phyloP scores from a whole-genome alignment of 208 protist species.

The Acanthamoeba culbertsoni region DNA sequence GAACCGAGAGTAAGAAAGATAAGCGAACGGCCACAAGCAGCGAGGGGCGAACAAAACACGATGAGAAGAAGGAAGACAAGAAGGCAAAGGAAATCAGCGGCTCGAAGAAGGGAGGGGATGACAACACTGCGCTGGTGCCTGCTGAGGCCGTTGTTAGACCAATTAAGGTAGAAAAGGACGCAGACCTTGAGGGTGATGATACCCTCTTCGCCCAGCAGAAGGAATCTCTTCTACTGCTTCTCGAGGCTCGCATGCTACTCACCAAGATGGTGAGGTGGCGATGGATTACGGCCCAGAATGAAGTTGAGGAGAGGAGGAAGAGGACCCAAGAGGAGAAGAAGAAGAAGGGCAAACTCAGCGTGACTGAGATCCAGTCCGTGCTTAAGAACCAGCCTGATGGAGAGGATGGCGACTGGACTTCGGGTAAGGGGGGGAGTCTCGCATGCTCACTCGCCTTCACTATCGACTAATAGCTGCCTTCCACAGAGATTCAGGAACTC shows the following conservation, averaged over 20 bases:
- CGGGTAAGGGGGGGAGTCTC: slow-evolving; percentile 29
- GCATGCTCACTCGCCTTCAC: background rate
- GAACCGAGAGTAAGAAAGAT: background rate
- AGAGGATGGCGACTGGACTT: slow-evolving; percentile 70
- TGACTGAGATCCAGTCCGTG: slow-evolving; percentile 70
- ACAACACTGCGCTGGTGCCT: background rate
- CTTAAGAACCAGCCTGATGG: slow-evolving; percentile 68
- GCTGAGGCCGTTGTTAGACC: slow-evolving; percentile 57
- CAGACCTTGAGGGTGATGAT: slow-evolving; percentile 63
- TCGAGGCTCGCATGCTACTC: slow-evolving; percentile 68
- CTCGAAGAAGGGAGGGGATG: background rate
- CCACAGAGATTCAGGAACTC: slow-evolving; percentile 78
- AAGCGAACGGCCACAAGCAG: background rate
- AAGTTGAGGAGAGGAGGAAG: slow-evolving; percentile 53
- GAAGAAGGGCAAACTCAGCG: slow-evolving; percentile 66
- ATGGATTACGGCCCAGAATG: slow-evolving; percentile 70
- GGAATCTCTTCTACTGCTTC: slow-evolving; percentile 66
- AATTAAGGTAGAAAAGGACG: slow-evolving; percentile 35
- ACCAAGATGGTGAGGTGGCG: slow-evolving; percentile 70
- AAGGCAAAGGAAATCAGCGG: background rate
- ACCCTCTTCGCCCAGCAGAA: slow-evolving; percentile 65
- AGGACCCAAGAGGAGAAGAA: slow-evolving; percentile 44
- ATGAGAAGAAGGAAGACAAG: background rate
- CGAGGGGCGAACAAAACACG: background rate
- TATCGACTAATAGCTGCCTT: background rate